Evolutionary conservation across 306 rosid genomes (phyloP).

Genomic region (Alnus rubra): DNA sequence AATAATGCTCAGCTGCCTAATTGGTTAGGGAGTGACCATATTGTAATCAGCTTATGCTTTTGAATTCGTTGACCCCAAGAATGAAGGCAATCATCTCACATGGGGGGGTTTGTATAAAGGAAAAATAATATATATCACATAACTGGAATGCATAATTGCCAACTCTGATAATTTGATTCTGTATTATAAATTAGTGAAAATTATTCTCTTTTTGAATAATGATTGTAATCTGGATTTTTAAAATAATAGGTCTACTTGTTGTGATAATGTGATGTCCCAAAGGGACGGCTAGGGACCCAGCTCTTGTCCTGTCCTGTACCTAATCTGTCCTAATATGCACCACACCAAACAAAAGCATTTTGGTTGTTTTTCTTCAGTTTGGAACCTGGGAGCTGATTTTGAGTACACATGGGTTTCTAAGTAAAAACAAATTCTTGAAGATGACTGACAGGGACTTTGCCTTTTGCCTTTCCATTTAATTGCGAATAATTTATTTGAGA

Average conservation of each 20-base stretch:
- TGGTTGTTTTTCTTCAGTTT: background rate
- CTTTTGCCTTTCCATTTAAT: background rate
- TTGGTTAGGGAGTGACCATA: background rate
- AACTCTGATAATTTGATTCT: background rate
- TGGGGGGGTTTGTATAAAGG: background rate
- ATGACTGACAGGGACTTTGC: background rate
- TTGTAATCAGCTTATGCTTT: background rate
- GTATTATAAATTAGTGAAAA: background rate
- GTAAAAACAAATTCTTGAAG: background rate
- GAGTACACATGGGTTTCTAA: background rate
- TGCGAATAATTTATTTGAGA: background rate
- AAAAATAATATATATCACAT: background rate
- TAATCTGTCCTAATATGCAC: background rate
- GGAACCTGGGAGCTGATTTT: background rate
- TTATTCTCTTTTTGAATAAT: background rate
- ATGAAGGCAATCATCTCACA: constrained; percentile 5
- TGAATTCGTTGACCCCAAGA: background rate
- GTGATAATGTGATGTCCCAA: background rate
- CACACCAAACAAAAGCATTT: background rate
- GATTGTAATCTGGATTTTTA: background rate
- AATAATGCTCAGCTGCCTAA: background rate
- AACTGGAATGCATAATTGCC: background rate
- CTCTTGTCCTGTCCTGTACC: background rate
- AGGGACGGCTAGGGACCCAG: background rate
- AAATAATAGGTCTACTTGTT: background rate